phyloP scores from a whole-genome alignment of 352 stramenopile genomes.

The Phytophthora rubi region DNA sequence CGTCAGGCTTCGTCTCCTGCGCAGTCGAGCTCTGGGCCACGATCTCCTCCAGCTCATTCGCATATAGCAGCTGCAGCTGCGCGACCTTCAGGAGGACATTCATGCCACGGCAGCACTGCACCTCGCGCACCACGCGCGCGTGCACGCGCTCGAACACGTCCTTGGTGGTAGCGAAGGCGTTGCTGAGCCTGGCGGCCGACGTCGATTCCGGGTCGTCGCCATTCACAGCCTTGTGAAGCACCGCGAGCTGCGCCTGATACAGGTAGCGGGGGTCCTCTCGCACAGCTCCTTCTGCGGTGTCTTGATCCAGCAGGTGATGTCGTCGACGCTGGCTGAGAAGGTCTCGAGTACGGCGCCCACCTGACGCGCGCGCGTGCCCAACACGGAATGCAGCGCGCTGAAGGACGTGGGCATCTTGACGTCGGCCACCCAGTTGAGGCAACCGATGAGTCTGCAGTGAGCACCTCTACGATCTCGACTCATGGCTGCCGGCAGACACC shows the following conservation, averaged over 20 bases:
- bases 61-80: slow-evolving; percentile 44
- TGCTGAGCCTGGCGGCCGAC: slow-evolving; percentile 39
- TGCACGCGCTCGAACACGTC: slow-evolving; percentile 81
- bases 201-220: slow-evolving; percentile 39
- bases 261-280: slow-evolving; percentile 79
- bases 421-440: slow-evolving; percentile 67
- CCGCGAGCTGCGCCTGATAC: slow-evolving; percentile 81
- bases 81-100: slow-evolving; percentile 70
- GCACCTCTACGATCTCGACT: slow-evolving; percentile 74
- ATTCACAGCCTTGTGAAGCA: slow-evolving; percentile 39
- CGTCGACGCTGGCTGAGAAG: slow-evolving; percentile 67
- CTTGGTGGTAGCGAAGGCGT: slow-evolving; percentile 66
- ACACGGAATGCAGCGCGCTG: slow-evolving; percentile 58
- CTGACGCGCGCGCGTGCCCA: slow-evolving; percentile 78
- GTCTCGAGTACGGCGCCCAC: slow-evolving; percentile 72
- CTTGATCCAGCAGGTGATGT: slow-evolving; percentile 79
- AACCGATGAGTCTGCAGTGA: slow-evolving; percentile 87
- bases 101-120: slow-evolving; percentile 56
- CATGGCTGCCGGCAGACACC: slow-evolving; percentile 57
- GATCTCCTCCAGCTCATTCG: too few species aligned
- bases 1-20: too few species aligned
- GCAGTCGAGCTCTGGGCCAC: too few species aligned
- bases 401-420: slow-evolving; percentile 69
- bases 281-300: slow-evolving; percentile 73
- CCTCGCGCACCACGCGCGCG: slow-evolving; percentile 59